phyloP scores from a whole-genome alignment of 192 early-diverging fungal species.

The Linderina pennispora region DNA sequence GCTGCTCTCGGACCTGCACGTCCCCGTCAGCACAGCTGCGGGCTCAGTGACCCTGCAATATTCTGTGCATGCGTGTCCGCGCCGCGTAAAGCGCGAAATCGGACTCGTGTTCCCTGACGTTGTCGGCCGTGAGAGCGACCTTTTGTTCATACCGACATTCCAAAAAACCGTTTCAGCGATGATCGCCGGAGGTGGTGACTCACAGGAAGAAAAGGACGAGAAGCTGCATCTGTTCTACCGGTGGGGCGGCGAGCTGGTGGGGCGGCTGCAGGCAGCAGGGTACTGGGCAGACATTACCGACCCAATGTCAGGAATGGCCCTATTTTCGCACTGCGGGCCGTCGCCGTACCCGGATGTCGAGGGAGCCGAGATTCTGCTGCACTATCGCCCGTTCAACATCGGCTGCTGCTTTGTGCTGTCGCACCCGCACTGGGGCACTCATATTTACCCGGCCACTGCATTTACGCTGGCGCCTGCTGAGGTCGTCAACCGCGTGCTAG shows the following conservation, averaged over 20 bases:
- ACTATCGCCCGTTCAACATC: slow-evolving; percentile 70
- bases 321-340: slow-evolving; percentile 63
- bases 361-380: slow-evolving; percentile 65
- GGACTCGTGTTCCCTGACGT: slow-evolving; percentile 64
- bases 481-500: slow-evolving; percentile 21
- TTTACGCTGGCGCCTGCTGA: slow-evolving; percentile 73
- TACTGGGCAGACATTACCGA: slow-evolving; percentile 91
- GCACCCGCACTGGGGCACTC: slow-evolving; percentile 87
- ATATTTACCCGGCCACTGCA: slow-evolving; percentile 82
- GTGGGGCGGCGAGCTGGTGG: slow-evolving; percentile 59
- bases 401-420: slow-evolving; percentile 79
- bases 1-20: slow-evolving; percentile 11
- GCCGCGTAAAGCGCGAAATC: slow-evolving; percentile 61
- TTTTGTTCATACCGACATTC: slow-evolving; percentile 78
- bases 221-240: slow-evolving; percentile 76
- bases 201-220: slow-evolving; percentile 75
- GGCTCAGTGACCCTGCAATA: slow-evolving; percentile 19
- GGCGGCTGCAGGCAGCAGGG: slow-evolving; percentile 49
- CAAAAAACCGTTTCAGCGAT: slow-evolving; percentile 71
- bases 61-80: slow-evolving; percentile 42
- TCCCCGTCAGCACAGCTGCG: slow-evolving; percentile 8
- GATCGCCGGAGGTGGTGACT: slow-evolving; percentile 61
- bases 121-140: slow-evolving; percentile 28
- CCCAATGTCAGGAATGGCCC: slow-evolving; percentile 73
- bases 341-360: slow-evolving; percentile 87